Evolutionary conservation across 192 early-diverging fungal genomes (phyloP).

Genomic region (Tieghemiomyces parasiticus): DNA sequence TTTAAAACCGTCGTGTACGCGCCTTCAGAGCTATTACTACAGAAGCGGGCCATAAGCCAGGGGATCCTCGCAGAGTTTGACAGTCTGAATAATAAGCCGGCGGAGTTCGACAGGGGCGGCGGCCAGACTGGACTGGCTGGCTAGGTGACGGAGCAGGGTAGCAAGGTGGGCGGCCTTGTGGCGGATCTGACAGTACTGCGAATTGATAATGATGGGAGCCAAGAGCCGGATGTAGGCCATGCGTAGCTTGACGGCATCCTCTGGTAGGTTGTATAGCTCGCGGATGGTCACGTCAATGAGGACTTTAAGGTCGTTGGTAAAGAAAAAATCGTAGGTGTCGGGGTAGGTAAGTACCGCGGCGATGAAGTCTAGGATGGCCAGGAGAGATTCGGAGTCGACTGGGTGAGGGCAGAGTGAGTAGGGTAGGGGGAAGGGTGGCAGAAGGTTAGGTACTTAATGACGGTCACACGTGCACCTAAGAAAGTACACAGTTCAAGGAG

Average conservation of each 20-base stretch:
- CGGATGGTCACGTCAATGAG: constrained; percentile 76
- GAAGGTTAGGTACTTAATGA: neutral
- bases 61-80: constrained; percentile 6
- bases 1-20: no score
- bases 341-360: constrained; percentile 49
- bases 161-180: constrained; percentile 8
- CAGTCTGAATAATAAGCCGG: neutral
- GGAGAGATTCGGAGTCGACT: constrained; percentile 35
- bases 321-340: constrained; percentile 53
- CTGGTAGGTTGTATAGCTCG: constrained; percentile 60
- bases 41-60: constrained; percentile 6
- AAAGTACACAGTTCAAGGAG: no score
- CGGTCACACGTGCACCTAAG: no score
- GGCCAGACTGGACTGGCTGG: constrained; percentile 1
- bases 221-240: constrained; percentile 53
- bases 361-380: constrained; percentile 54
- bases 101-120: neutral
- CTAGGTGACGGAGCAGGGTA: neutral
- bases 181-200: constrained; percentile 19
- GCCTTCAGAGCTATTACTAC: no score
- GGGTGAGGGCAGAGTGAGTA: no score
- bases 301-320: constrained; percentile 83
- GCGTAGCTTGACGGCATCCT: constrained; percentile 45
- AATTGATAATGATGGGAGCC: constrained; percentile 46
- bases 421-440: no score